Percentiles rank a stretch among this genome's conserved stretches.
phyloP scores from a whole-genome alignment of 768 basidiomycete genomes.

The Tricholoma furcatifolium region DNA sequence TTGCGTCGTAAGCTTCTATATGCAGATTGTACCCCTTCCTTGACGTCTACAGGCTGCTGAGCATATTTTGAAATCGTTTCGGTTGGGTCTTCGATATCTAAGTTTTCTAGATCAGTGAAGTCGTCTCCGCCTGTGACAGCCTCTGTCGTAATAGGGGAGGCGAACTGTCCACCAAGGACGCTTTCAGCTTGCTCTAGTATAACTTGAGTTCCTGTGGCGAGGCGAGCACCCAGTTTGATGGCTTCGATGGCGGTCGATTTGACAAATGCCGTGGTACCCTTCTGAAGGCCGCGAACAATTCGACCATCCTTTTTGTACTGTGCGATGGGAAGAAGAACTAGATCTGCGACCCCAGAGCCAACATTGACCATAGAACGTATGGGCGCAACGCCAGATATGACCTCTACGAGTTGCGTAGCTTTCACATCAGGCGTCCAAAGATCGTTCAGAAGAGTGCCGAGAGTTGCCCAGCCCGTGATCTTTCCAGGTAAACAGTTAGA shows the following conservation, averaged over 20 bases:
- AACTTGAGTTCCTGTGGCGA: constrained; percentile 97
- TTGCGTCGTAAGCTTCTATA: constrained; percentile 87
- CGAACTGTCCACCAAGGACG: constrained; percentile 81
- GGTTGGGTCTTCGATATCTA: constrained; percentile 41
- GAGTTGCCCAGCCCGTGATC: constrained; percentile 90
- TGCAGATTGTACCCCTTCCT: constrained; percentile 88
- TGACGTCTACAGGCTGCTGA: constrained; percentile 80
- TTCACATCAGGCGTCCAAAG: constrained; percentile 99
- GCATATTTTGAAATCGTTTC: constrained; percentile 90
- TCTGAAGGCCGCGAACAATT: constrained; percentile 88
- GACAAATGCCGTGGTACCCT: constrained; percentile 90
- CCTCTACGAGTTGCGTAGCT: constrained; percentile 95
- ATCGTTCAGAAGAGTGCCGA: constrained; percentile 93
- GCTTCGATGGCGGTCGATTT: constrained; percentile 95
- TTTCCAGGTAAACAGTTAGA: constrained; percentile 30
- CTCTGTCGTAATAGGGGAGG: constrained; percentile 64
- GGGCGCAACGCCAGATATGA: constrained; percentile 94
- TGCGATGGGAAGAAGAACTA: constrained; percentile 92
- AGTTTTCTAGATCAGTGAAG: constrained; percentile 23
- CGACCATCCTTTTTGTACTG: constrained; percentile 98
- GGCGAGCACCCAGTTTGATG: constrained; percentile 87
- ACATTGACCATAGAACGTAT: constrained; percentile 97
- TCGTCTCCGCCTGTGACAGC: constrained; percentile 52
- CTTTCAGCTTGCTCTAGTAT: constrained; percentile 94
- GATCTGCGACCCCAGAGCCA: constrained; percentile 94